Percentiles rank a stretch among this genome's conserved stretches.
Evolutionary conservation across 1,139 yeast genomes (phyloP).

Genomic region (Sugiyamaella xylanicola): DNA sequence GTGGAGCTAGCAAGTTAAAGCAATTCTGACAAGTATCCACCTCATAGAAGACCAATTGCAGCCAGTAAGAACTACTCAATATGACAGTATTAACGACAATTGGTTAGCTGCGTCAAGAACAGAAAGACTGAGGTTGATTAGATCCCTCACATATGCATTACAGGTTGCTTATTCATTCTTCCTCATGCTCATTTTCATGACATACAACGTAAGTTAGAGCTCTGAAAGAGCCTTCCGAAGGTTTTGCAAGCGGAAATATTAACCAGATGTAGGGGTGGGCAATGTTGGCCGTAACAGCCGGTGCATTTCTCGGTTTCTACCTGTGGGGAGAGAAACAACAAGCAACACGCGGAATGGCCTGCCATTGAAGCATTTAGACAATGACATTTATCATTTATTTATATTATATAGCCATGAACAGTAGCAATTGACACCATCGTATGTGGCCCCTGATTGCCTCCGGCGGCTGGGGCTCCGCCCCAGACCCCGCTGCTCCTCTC

Average conservation of each 20-base stretch:
- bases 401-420: too few relatives aligned
- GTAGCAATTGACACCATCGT: too few relatives aligned
- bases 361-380: too few relatives aligned
- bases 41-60: slow-evolving; percentile 21
- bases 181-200: slow-evolving; percentile 77
- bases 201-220: slow-evolving; percentile 53
- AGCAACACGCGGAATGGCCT: slow-evolving; percentile 49
- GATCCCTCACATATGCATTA: slow-evolving; percentile 53
- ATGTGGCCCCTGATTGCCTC: too few relatives aligned
- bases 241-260: too few relatives aligned
- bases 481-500: too few relatives aligned
- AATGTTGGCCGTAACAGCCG: slow-evolving; percentile 69
- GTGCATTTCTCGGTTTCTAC: slow-evolving; percentile 68
- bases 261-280: slow-evolving; percentile 59
- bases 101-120: slow-evolving; percentile 16
- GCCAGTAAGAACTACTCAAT: slow-evolving; percentile 17
- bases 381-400: too few relatives aligned
- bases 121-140: slow-evolving; percentile 13
- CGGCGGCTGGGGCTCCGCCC: too few relatives aligned
- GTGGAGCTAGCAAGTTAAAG: too few relatives aligned
- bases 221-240: neutral
- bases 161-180: slow-evolving; percentile 79
- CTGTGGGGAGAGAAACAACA: slow-evolving; percentile 53
- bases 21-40: slow-evolving; percentile 6
- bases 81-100: slow-evolving; percentile 15